Conservation (phyloP, 1,139 yeast genomes). For the Cylindricascospora bacillispora region DNA sequence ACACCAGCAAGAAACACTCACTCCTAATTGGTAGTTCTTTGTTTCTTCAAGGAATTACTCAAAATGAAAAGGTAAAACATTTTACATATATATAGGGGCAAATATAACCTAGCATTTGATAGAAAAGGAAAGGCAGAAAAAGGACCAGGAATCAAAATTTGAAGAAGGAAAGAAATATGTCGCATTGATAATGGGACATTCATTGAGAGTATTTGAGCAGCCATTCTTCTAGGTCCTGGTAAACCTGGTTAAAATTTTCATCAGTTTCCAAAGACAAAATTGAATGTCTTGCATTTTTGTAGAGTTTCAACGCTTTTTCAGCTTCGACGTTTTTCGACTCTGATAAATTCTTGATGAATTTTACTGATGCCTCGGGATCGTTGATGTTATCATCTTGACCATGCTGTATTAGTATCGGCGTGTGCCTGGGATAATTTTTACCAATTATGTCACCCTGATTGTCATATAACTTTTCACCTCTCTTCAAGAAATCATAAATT, state of each 20-base stretch:
- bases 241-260: constrained; percentile 12
- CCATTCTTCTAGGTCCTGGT: constrained; percentile 16
- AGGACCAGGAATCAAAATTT: no score
- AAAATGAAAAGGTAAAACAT: no score
- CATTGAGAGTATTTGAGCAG: no score
- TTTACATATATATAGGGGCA: no score
- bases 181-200: no score
- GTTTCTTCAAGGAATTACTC: no score
- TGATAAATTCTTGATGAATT: constrained; percentile 28
- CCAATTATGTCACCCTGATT: constrained; percentile 29
- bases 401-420: constrained; percentile 40
- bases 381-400: constrained; percentile 45
- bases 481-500: constrained; percentile 48
- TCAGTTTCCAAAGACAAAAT: constrained; percentile 23
- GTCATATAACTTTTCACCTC: constrained; percentile 20
- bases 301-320: constrained; percentile 27
- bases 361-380: constrained; percentile 39
- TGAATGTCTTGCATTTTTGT: constrained; percentile 28
- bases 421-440: constrained; percentile 33
- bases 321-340: constrained; percentile 2
- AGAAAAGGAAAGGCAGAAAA: no score
- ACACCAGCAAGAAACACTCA: no score
- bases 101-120: no score
- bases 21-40: no score
- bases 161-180: no score